phyloP scores from a whole-genome alignment of 2,329 filamentous ascomycete species.

The Colletotrichum costaricense region DNA sequence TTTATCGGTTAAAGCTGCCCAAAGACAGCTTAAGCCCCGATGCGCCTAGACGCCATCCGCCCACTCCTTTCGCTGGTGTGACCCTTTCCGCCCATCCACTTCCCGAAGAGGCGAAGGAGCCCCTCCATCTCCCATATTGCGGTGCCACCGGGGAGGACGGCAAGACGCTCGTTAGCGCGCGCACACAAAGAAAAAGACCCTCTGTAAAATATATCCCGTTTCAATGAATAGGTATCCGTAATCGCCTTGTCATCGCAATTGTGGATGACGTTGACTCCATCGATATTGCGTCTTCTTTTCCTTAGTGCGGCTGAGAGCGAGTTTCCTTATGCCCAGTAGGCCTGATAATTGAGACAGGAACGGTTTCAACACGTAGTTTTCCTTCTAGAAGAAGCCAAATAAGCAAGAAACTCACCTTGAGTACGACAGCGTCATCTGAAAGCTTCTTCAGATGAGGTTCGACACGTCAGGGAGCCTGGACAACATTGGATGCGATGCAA shows the following conservation, averaged over 20 bases:
- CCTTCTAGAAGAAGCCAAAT: not conserved
- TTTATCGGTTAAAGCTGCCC: conserved; percentile 32
- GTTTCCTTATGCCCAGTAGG: not conserved
- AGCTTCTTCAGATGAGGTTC: not conserved
- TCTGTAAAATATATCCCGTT: not conserved
- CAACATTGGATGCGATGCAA: not conserved
- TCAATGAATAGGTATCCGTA: conserved; percentile 1
- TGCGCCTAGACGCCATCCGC: no score
- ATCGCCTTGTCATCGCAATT: not conserved
- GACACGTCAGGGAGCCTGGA: not conserved
- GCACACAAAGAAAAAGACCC: not conserved
- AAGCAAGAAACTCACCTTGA: not conserved
- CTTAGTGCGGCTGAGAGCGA: not conserved
- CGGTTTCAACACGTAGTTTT: conserved; percentile 3
- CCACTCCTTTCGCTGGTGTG: not conserved
- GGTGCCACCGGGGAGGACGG: conserved; percentile 9
- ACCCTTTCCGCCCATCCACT: conserved; percentile 17
- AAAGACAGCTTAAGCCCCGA: not conserved
- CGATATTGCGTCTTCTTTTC: not conserved
- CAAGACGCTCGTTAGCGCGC: conserved; percentile 5
- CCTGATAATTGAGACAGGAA: not conserved
- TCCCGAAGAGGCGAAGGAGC: not conserved
- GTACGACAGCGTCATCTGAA: not conserved
- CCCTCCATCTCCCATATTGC: conserved; percentile 1
- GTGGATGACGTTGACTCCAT: conserved; percentile 3